A percentile compares a stretch with the other conserved stretches of the same genome.
These are phyloP conservation scores for Colletotrichum navitas DNA, from an alignment of 2,329 filamentous ascomycete genomes.

Conservation along the genomic window DNA sequence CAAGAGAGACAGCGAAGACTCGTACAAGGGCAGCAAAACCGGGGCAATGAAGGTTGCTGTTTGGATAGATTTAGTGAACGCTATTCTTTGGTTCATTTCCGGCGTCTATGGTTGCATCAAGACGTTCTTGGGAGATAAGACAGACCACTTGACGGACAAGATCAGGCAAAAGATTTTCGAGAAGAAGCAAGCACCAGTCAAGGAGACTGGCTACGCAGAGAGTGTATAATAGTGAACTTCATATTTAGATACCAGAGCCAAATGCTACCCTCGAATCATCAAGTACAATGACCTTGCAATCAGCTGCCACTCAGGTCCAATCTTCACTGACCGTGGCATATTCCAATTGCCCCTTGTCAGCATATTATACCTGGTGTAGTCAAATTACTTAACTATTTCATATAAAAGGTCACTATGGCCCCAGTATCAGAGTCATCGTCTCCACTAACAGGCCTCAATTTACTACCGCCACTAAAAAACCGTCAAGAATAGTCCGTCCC, in stretches of 20 bases:
- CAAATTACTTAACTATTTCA: neutral
- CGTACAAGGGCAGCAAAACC: conserved; percentile 59
- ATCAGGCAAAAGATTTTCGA: conserved; percentile 55
- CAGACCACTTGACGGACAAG: conserved; percentile 54
- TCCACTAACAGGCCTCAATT: neutral
- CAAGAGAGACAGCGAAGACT: conserved; percentile 64
- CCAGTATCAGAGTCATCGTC: no score
- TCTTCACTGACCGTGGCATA: neutral
- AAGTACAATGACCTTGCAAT: neutral
- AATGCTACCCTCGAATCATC: neutral
- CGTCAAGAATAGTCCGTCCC: conserved; percentile 1
- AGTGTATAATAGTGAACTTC: conserved; percentile 45
- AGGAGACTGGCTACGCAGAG: conserved; percentile 48
- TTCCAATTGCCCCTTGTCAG: no score
- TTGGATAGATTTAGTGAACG: conserved; percentile 77
- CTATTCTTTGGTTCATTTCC: conserved; percentile 73
- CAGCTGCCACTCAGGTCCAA: neutral
- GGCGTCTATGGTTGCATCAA: conserved; percentile 57
- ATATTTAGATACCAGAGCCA: no score
- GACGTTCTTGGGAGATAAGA: conserved; percentile 57
- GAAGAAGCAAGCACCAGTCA: conserved; percentile 48
- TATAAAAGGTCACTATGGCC: neutral
- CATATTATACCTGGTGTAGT: no score
- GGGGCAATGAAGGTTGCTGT: conserved; percentile 76
- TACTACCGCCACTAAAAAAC: conserved; percentile 12